Evolutionary conservation across 2,329 filamentous ascomycete species (phyloP), one percentile per base, ranked within the genome.

Genomic region (Cryphonectria japonica): DNA sequence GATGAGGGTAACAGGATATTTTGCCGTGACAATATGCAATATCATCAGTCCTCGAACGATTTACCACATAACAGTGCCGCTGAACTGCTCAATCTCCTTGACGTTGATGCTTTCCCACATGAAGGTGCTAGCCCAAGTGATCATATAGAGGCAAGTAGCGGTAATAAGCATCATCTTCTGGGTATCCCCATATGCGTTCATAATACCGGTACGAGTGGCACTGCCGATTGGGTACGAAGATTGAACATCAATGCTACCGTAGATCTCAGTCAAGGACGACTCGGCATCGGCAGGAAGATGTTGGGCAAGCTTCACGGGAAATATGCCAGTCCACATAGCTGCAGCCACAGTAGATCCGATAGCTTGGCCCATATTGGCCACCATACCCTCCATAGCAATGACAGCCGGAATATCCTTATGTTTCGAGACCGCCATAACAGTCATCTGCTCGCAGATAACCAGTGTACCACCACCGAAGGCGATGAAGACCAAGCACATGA

Each of bases 401-500:
- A 50, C 43, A 50, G 43, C 43, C 2, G 43, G 43, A 22, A 50
- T 50, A 8, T 50, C 43, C 16, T 50, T 5, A 19, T 50, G 43
- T 6, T 50, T 50, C 7, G 43, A 50, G 7, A 50, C 43, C 2
- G 43, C 43, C 43, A 50, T 50, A 2, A 50, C 43, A 19, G 43
- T 50, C 43, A 50, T 50, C 43, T 50, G 43, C 43, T 50, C 43
- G 43, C 43, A 50, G 7, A 50, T 50, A 6, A 50, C 43, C 4
- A 50, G 43, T 19, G 43, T 50, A 22, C 88, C 89, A 2, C 88
- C 88, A 2, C 87, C 87, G 34, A 89, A 84, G 2, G 88, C 87
- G 69, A 91, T 84, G 73, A 91, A 86, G 67, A 92, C 85, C 77
- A 92, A 89, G 16, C 86, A 88, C 80, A 88, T 87, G 75, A 91